These are phyloP conservation scores for Letharia columbiana DNA, from an alignment of 495 filamentous ascomycete species.

Conservation along the genomic window DNA sequence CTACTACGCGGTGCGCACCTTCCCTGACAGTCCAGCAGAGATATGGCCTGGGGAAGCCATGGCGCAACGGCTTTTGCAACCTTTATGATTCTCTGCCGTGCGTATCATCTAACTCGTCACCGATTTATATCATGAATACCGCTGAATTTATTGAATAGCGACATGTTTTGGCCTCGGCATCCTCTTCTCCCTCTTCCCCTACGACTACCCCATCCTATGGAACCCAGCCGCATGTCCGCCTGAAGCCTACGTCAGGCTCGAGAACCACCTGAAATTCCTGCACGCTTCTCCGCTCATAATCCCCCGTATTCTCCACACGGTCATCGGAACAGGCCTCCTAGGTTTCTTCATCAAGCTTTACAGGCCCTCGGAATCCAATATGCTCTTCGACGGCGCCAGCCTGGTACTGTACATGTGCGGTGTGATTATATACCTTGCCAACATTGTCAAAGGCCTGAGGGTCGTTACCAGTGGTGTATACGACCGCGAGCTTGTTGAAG, in stretches of 20 bases:
- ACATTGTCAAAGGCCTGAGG: conserved; percentile 87
- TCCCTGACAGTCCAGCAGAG: neutral
- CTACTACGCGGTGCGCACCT: neutral
- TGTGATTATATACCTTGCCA: conserved; percentile 82
- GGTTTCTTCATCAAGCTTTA: conserved; percentile 93
- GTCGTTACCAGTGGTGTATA: conserved; percentile 55
- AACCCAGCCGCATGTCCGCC: conserved; percentile 52
- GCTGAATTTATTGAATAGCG: conserved; percentile 40
- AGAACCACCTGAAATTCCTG: conserved; percentile 78
- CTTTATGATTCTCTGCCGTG: conserved; percentile 92
- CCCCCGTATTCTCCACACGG: conserved; percentile 85
- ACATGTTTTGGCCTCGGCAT: conserved; percentile 96
- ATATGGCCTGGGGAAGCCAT: conserved; percentile 23
- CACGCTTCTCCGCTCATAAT: conserved; percentile 84
- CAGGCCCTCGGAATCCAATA: conserved; percentile 81
- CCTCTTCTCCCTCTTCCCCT: conserved; percentile 93
- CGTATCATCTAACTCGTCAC: conserved; percentile 28
- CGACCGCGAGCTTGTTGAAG: conserved; percentile 41
- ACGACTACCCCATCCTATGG: conserved; percentile 98
- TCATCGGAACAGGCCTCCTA: conserved; percentile 75
- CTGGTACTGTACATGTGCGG: conserved; percentile 88
- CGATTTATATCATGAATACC: conserved; percentile 2
- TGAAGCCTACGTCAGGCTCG: conserved; percentile 68
- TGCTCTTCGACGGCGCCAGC: conserved; percentile 90
- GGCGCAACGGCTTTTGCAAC: conserved; percentile 61